Percentiles rank a stretch among this genome's conserved stretches.
Evolutionary conservation across 2,329 filamentous ascomycete species (phyloP).

Genomic region (Sporothrix dimorphospora): DNA sequence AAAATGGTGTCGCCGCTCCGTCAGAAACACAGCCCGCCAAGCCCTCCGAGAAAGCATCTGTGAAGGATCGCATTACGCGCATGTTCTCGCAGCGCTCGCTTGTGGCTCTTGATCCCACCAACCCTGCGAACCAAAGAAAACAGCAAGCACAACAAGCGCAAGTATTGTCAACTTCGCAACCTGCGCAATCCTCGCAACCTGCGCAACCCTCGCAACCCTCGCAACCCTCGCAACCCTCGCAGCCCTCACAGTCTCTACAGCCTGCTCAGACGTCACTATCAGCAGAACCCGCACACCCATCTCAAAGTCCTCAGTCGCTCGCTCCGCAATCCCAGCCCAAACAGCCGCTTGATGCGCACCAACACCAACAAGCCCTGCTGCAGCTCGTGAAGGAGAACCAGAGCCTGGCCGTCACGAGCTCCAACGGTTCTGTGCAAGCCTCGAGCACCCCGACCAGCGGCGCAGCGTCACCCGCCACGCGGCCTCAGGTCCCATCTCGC

Average conservation of each 20-base stretch:
- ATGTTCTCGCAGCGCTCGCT: constrained; percentile 58
- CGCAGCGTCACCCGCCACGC: constrained; percentile 43
- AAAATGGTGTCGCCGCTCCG: constrained; percentile 42
- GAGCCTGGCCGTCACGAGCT: constrained; percentile 31
- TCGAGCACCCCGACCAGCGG: constrained; percentile 34
- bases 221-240: constrained; percentile 35
- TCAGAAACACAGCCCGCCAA: constrained; percentile 42
- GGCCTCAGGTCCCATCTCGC: constrained; percentile 46
- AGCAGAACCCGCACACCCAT: constrained; percentile 1
- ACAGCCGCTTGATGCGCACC: background rate
- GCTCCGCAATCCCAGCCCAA: background rate
- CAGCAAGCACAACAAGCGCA: constrained; percentile 33
- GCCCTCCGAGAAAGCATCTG: constrained; percentile 58
- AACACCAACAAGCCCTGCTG: constrained; percentile 20
- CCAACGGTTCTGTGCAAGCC: constrained; percentile 37
- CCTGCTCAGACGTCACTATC: constrained; percentile 8
- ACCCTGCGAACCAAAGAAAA: constrained; percentile 17
- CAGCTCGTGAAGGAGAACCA: constrained; percentile 38
- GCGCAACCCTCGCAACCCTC: constrained; percentile 33
- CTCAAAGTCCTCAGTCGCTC: constrained; percentile 11
- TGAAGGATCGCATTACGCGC: constrained; percentile 66
- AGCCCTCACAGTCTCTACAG: constrained; percentile 31
- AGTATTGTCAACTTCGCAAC: constrained; percentile 17
- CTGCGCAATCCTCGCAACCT: constrained; percentile 35
- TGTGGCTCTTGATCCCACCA: background rate